A percentile compares a stretch with the other conserved stretches of the same genome.
These are phyloP conservation scores for Linnemannia elongata DNA, from an alignment of 192 early-diverging fungal species.

Conservation along the genomic window DNA sequence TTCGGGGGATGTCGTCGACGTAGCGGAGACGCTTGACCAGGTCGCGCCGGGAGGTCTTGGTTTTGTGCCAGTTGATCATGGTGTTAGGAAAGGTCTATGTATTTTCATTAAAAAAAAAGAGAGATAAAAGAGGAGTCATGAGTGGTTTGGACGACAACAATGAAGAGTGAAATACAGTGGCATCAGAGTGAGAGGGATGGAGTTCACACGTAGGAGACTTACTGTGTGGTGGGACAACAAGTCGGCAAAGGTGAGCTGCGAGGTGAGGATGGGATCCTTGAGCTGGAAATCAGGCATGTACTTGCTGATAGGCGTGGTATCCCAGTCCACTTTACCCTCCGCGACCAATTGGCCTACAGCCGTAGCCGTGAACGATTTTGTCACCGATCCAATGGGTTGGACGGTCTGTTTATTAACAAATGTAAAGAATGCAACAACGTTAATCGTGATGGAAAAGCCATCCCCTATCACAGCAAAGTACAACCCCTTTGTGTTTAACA, in stretches of 20 bases:
- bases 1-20: background rate
- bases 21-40: conserved; percentile 22
- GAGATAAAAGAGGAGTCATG: background rate
- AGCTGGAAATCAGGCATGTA: conserved; percentile 19
- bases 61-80: background rate
- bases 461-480: background rate
- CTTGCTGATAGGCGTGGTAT: background rate
- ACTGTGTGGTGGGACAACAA: conserved; percentile 21
- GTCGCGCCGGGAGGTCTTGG: background rate
- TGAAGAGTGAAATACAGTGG: background rate
- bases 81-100: background rate
- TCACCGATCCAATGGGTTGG: conserved; percentile 16
- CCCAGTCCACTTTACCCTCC: conserved; percentile 21
- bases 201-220: background rate
- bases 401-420: background rate
- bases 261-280: conserved; percentile 9
- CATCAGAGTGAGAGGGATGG: background rate
- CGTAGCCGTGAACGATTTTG: conserved; percentile 26
- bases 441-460: background rate
- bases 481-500: background rate
- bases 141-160: background rate
- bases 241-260: conserved; percentile 14
- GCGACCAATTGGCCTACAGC: conserved; percentile 21
- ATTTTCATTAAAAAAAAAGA: background rate
- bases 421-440: background rate